These are phyloP conservation scores for Acanthamoeba pearcei DNA, from an alignment of 208 protist genomes.

Conservation along the genomic window DNA sequence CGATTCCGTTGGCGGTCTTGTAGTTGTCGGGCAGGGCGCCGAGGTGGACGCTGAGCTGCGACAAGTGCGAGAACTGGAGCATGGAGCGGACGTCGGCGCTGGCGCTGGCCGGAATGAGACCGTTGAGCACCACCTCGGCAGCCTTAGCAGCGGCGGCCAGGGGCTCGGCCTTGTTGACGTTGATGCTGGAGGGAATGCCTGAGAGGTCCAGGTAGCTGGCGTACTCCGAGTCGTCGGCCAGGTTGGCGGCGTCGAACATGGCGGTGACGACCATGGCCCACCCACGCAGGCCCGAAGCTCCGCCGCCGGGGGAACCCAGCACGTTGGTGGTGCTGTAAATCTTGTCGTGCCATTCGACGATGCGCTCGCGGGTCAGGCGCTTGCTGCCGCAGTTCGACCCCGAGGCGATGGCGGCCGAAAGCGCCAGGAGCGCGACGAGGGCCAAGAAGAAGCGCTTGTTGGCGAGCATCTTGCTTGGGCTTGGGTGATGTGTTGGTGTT, in stretches of 20 bases:
- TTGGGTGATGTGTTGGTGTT: too few relatives aligned
- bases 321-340: neutral
- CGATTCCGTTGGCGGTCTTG: slow-evolving; percentile 4
- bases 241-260: slow-evolving; percentile 2
- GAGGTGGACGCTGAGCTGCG: slow-evolving; percentile 6
- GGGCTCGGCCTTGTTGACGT: neutral
- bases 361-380: neutral
- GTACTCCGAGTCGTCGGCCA: neutral
- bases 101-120: neutral
- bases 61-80: slow-evolving; percentile 17
- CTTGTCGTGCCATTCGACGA: neutral
- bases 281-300: neutral
- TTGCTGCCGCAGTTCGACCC: neutral
- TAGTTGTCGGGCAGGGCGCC: neutral
- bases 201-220: neutral
- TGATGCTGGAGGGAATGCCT: neutral
- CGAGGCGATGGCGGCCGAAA: neutral
- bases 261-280: neutral
- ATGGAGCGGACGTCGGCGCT: neutral
- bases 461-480: too few relatives aligned
- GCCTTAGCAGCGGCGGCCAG: slow-evolving; percentile 20
- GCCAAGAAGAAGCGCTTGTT: too few relatives aligned
- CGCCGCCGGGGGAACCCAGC: neutral
- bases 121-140: slow-evolving; percentile 24
- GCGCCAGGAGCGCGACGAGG: neutral